A percentile compares a stretch with the other conserved stretches of the same genome.
phyloP scores from a whole-genome alignment of 2,329 filamentous ascomycete species.

The Xylariaceae sp. region DNA sequence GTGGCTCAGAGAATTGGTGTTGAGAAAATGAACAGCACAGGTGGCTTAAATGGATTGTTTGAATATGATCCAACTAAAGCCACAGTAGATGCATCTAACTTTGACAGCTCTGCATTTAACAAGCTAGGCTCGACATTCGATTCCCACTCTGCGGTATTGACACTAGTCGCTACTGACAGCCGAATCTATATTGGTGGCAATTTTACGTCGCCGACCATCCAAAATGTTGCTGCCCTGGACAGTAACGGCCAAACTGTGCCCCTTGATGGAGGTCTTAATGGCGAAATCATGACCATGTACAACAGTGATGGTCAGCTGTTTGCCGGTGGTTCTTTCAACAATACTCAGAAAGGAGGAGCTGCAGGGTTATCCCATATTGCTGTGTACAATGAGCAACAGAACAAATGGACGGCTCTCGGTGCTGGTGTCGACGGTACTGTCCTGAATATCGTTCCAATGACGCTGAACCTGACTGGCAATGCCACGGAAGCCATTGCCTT shows the following conservation, averaged over 20 bases:
- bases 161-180: slow-evolving; percentile 69
- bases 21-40: slow-evolving; percentile 73
- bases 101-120: slow-evolving; percentile 77
- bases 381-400: slow-evolving; percentile 71
- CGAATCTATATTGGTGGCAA: slow-evolving; percentile 82
- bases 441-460: slow-evolving; percentile 74
- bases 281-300: slow-evolving; percentile 75
- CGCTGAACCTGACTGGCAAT: slow-evolving; percentile 76
- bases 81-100: slow-evolving; percentile 64
- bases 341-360: slow-evolving; percentile 67
- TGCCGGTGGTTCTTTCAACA: slow-evolving; percentile 84
- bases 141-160: slow-evolving; percentile 70
- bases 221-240: slow-evolving; percentile 80
- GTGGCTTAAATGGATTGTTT: slow-evolving; percentile 86
- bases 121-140: slow-evolving; percentile 75
- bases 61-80: slow-evolving; percentile 78
- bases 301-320: slow-evolving; percentile 72
- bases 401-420: slow-evolving; percentile 80
- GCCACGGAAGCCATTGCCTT: slow-evolving; percentile 76
- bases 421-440: slow-evolving; percentile 86
- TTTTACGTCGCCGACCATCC: slow-evolving; percentile 72
- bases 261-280: slow-evolving; percentile 78
- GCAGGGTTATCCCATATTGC: slow-evolving; percentile 78
- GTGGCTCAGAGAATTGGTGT: slow-evolving; percentile 93
- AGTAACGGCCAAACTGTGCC: slow-evolving; percentile 67